These are phyloP conservation scores for Globisporangium radiosum DNA, from an alignment of 352 stramenopile species.

Conservation along the genomic window DNA sequence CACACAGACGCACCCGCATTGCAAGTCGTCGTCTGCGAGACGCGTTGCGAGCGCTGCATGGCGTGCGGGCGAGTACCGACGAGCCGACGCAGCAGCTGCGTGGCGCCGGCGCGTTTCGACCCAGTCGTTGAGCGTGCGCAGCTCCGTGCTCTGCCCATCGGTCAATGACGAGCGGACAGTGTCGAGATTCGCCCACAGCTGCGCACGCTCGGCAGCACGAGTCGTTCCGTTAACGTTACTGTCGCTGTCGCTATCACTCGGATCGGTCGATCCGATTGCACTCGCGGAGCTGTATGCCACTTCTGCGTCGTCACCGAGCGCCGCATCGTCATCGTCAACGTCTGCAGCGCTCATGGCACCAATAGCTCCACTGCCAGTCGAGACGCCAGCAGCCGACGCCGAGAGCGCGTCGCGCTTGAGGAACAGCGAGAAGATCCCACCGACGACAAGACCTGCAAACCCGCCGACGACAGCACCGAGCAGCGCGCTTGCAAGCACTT, in stretches of 20 bases:
- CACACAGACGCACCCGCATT: conserved; percentile 31
- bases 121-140: conserved; percentile 42
- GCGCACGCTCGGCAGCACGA: conserved; percentile 22
- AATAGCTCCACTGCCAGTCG: neutral
- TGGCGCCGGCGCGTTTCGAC: conserved; percentile 29
- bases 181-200: conserved; percentile 35
- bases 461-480: conserved; percentile 52
- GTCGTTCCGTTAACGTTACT: neutral
- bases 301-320: conserved; percentile 7
- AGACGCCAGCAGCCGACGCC: conserved; percentile 22
- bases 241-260: conserved; percentile 1
- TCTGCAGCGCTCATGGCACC: conserved; percentile 4
- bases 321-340: conserved; percentile 2
- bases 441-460: conserved; percentile 50
- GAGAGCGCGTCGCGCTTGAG: conserved; percentile 50
- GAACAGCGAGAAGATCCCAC: conserved; percentile 53
- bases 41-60: conserved; percentile 42
- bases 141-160: conserved; percentile 25
- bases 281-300: neutral
- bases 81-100: conserved; percentile 23
- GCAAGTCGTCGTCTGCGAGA: conserved; percentile 56
- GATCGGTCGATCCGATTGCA: neutral
- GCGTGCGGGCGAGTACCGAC: conserved; percentile 42
- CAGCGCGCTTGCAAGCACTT: conserved; percentile 55
- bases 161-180: conserved; percentile 6